phyloP scores from a whole-genome alignment of 176 grass and related monocot genomes.

The Leersia perrieri region DNA sequence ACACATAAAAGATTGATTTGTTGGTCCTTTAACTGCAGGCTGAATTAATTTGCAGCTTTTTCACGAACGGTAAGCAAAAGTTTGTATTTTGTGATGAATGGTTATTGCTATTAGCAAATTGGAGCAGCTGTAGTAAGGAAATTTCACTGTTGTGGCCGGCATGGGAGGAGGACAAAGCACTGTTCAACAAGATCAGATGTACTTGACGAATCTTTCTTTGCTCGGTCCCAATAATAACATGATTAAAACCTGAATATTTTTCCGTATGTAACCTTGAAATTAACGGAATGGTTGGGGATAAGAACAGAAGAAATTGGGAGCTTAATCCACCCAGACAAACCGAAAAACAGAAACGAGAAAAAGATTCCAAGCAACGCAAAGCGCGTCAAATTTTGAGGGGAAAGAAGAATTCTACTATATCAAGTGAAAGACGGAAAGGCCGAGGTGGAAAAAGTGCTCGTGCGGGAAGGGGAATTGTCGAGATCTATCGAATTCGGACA shows the following conservation, averaged over 20 bases:
- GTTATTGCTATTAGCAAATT: neutral
- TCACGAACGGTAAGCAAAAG: neutral
- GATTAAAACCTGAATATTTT: neutral
- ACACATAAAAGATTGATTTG: no score
- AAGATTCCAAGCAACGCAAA: neutral
- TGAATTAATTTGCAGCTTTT: neutral
- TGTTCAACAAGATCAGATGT: conserved; percentile 32
- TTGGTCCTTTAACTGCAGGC: no score
- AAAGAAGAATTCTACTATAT: neutral
- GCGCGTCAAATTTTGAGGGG: neutral
- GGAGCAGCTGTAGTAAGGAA: neutral
- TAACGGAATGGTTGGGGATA: neutral
- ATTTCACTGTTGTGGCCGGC: conserved; percentile 30
- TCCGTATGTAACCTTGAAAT: neutral
- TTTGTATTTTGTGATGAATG: no score
- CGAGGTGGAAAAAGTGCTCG: neutral
- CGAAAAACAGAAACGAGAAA: neutral
- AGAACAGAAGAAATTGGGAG: neutral
- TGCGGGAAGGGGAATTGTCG: conserved; percentile 1
- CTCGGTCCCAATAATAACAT: conserved; percentile 17
- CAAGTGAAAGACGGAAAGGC: neutral
- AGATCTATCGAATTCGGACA: conserved; percentile 38
- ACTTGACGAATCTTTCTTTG: conserved; percentile 48
- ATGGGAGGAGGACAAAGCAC: conserved; percentile 21
- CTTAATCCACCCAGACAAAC: no score